Base-by-base conservation (phyloP, 106 monocot genomes). In the Alisma plantagoaquatica region DNA sequence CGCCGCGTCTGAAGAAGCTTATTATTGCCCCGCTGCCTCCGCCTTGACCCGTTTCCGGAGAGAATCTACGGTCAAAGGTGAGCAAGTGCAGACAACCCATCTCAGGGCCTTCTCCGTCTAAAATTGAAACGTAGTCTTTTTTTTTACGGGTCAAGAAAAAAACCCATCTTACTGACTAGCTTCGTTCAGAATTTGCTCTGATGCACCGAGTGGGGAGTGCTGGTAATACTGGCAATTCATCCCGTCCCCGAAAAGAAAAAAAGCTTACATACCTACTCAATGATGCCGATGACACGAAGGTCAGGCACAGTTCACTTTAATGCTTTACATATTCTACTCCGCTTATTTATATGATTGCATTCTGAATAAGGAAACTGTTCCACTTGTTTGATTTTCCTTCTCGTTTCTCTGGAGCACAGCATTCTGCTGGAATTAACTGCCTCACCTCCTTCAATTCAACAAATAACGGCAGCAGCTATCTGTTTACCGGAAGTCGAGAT, bases 151-250 rank as follows among this genome's bases (percentile, higher is more conserved):
- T n/a, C n/a, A n/a, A n/a, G n/a, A n/a, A n/a, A n/a, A n/a, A n/a
- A n/a, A n/a, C n/a, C n/a, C n/a, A n/a, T n/a, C n/a, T n/a, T n/a
- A n/a, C n/a, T n/a, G n/a, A n/a, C n/a, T n/a, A n/a, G n/a, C n/a
- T n/a, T n/a, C n/a, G n/a, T n/a, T n/a, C n/a, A n/a, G n/a, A n/a
- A n/a, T n/a, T n/a, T n/a, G n/a, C n/a, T n/a, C n/a, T n/a, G n/a
- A 98, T 98, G 96, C 96, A 85, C 60, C 89, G 96, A 49, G 96
- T 98, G 50, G 81, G 57, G 14, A 98, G 96, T 79, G 75, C 85
- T 23, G 82, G 89, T 38, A 85, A 85, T 51, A 75, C 73, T 23
- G 67, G 66, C 22, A 70, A 66, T 74, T 98, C 89, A 46, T 61
- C 81, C 43, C 88, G 96, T 32, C 89, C 84, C 31, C 66, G 96